A percentile compares a stretch with the other conserved stretches of the same genome.
Evolutionary conservation across 345 rosid genomes (phyloP).

Genomic region (Camelina sativa): DNA sequence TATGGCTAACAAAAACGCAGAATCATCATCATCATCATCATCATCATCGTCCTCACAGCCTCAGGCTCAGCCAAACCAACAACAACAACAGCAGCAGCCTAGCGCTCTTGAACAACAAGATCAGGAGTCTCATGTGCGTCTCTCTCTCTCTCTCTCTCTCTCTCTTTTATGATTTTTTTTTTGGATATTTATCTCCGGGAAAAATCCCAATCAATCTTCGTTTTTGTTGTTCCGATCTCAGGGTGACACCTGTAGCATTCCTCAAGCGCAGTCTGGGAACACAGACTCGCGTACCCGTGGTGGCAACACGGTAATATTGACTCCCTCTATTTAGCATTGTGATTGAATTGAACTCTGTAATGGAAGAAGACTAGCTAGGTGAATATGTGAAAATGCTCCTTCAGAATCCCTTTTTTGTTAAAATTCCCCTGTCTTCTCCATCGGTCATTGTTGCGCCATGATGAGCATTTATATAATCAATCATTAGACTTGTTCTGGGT

Average conservation of each 20-base stretch:
- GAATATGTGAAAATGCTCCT: background rate
- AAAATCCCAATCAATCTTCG: background rate
- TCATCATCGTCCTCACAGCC: conserved; percentile 43
- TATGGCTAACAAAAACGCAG: conserved; percentile 62
- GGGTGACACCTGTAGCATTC: conserved; percentile 54
- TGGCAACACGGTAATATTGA: conserved; percentile 52
- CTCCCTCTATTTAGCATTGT: background rate
- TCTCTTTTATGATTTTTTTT: background rate
- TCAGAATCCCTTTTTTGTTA: background rate
- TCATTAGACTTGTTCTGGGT: background rate
- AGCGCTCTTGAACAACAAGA: conserved; percentile 19
- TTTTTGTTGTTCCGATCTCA: conserved; percentile 3
- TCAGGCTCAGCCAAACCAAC: conserved; percentile 27
- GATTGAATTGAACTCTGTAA: background rate
- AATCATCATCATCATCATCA: conserved; percentile 28
- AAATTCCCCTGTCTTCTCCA: background rate
- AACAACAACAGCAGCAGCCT: conserved; percentile 14
- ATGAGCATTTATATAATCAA: conserved; percentile 3
- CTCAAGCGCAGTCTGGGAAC: conserved; percentile 42
- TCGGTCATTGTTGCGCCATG: background rate
- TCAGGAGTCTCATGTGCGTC: conserved; percentile 16
- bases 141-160: background rate
- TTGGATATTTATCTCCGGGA: background rate
- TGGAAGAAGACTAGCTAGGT: background rate
- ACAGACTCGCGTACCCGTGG: conserved; percentile 51